Base-by-base conservation (phyloP, 352 stramenopile genomes). In the Globisporangium uncinulatum region DNA sequence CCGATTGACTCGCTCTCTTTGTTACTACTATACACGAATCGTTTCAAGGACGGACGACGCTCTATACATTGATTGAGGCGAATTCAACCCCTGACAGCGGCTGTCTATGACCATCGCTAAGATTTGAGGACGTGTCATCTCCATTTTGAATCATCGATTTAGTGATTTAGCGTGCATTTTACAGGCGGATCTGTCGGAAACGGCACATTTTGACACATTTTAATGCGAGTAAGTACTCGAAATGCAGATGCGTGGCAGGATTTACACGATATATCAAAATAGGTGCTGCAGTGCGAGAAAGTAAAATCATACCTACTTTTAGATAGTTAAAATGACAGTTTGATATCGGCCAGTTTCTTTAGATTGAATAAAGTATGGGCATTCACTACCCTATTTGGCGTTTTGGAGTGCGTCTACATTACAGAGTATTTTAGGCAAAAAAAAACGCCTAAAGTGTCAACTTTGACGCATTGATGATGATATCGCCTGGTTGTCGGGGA, bases 61-160 rank as follows among this genome's bases (percentile, higher is more conserved):
- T 48, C 21, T 48, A 48, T 10, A 20, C 43, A 48, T 31, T 48
- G n/a, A 24, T 46, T 17, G 3, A 8, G 17, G 19, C 15, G 41
- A 7, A 21, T 5, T 20, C 29, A 48, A 20, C 43, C 43, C 43
- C 10, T 9, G 34, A 17, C n/a, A 4, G 9, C 43, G 43, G 19
- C n/a, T 47, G 21, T 29, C 3, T 29, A 10, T 17, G 20, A n/a
- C 17, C 17, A 4, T 7, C 41, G n/a, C 42, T 48, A 20, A 48
- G 43, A 21, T 48, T 48, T 48, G 43, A 48, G 43, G 43, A 48
- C 43, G 43, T 11, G 8, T 1, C 2, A 0, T 1, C 19, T 31
- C 43, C 43, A 20, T 48, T 48, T 48, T 48, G 19, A 48, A 48
- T 48, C 43, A 21, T 10, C 9, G 43, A 48, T 17, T 48, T 29